Percentiles rank a stretch among this genome's conserved stretches.
These are phyloP conservation scores for Trypethelium eluteriae DNA, from an alignment of 495 filamentous ascomycete genomes.

Conservation along the genomic window DNA sequence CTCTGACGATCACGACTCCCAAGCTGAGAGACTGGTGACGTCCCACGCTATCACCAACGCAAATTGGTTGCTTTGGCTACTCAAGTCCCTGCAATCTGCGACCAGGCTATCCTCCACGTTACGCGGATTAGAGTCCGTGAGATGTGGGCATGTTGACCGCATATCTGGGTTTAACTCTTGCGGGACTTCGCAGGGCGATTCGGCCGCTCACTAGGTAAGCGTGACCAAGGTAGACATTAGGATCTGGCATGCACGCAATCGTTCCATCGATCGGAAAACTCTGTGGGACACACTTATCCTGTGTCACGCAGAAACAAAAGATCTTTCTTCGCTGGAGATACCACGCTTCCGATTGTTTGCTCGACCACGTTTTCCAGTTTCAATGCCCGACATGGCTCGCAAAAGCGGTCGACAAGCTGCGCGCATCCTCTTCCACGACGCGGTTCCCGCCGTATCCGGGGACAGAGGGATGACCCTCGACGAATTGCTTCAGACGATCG, in stretches of 20 bases:
- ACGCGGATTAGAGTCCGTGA: neutral
- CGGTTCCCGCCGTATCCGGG: constrained; percentile 8
- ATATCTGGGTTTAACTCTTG: neutral
- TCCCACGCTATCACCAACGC: neutral
- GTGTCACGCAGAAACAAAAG: neutral
- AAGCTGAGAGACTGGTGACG: neutral
- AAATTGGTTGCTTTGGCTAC: neutral
- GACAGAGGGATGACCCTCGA: constrained; percentile 52
- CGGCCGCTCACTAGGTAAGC: neutral
- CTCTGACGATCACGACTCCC: neutral
- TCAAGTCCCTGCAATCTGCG: neutral
- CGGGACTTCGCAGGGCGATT: neutral
- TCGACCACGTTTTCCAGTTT: neutral
- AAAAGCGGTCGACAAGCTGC: constrained; percentile 91
- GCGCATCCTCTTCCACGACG: constrained; percentile 73
- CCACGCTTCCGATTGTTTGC: neutral
- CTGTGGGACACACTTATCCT: neutral
- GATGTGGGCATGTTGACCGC: neutral
- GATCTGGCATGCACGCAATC: neutral
- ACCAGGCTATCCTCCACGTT: neutral
- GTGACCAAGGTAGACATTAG: neutral
- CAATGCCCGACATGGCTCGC: constrained; percentile 73
- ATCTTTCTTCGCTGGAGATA: neutral
- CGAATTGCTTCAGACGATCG: constrained; percentile 76
- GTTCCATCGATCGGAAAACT: neutral